Base-by-base conservation (phyloP, 352 stramenopile species). In the Globisporangium rhizosaccharum region DNA sequence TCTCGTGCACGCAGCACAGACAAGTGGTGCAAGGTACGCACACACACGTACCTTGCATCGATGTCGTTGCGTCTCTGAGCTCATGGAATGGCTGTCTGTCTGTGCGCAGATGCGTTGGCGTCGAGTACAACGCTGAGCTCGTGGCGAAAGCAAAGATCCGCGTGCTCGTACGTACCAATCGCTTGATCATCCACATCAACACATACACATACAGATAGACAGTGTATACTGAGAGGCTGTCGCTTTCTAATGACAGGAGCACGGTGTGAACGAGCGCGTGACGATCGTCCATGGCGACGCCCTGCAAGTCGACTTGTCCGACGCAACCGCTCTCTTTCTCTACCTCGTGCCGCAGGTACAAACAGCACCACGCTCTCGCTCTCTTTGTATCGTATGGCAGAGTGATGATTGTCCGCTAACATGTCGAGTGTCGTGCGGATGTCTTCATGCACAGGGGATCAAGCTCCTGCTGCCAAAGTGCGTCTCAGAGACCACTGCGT, bases 331-430 rank as follows among this genome's bases (percentile, higher is more conserved):
- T 10, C 44, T 94, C 23, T 94, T 94, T 64, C 64, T 94, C 44
- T 94, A 94, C 63, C 76, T 94, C 44, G 82, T 94, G 3, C 84
- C 84, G 8, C 66, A 88, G 72, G 82, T 89, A 33, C 44, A 66
- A 54, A 3, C 25, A 11, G 2, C 46, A 28, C 14, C 36, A 8
- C 10, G 18, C 28, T 15, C 33, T 17, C 45, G 4, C 14, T 8
- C 25, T 20, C 18, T 48, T 51, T 14, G 15, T 51, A 54, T 18
- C 14, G 10, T 20, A 42, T 44, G 11, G 10, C 17, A 54, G 18
- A 45, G 36, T 45, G 26, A 17, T 15, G 36, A 50, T 7, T 50
- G 9, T 41, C 7, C 6, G 23, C 30, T 36, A 36, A 36, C 33
- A 11, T 39, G 30, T 36, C 1, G 30, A 36, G 33, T 39, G 33